Evolutionary conservation across 345 rosid genomes (phyloP), one percentile per base, ranked within the genome.

Genomic region (Gossypium stocksii): DNA sequence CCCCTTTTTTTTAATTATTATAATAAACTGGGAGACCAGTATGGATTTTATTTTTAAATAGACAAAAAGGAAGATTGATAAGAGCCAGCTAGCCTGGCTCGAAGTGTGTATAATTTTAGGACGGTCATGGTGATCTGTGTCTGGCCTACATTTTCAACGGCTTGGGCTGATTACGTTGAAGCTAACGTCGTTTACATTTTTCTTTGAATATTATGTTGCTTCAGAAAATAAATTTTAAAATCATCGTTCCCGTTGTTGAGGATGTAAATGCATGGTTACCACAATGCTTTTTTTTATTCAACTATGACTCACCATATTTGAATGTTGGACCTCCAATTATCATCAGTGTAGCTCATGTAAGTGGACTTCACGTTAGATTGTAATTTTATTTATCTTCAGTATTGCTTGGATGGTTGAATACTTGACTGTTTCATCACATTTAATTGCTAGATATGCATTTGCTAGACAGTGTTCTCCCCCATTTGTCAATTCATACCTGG

Each of bases 101-200:
- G 41, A 13, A 60, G 65, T 2, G n/a, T 1, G 29, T 57, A 20
- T 57, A 19, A 16, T 22, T 57, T 20, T 57, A 27, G 62, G 62
- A 57, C 62, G 29, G n/a, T 60, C n/a, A 13, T 13, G n/a, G 41
- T 25, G 64, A 64, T 64, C 69, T 64, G 51, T 64, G 16, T 64
- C 17, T 23, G 69, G 51, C 3, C 69, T 49, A 41, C 27, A 34
- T 34, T 34, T 75, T 78, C 70, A 86, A 82, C 85, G 86, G 88
- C 86, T 74, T 68, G 77, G 74, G 23, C 46, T 11, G 46, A 79
- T 79, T 54, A 76, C 82, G 70, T 71, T 65, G 58, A 71, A 65
- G 57, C 60, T 57, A 65, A 75, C 77, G 74, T 76, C 80, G 80
- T 80, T 54, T 13, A 34, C 7, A 34, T 34, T 34, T 34, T 34